Evolutionary conservation across 192 early-diverging fungal species (phyloP).

Genomic region (Podila epicladia): DNA sequence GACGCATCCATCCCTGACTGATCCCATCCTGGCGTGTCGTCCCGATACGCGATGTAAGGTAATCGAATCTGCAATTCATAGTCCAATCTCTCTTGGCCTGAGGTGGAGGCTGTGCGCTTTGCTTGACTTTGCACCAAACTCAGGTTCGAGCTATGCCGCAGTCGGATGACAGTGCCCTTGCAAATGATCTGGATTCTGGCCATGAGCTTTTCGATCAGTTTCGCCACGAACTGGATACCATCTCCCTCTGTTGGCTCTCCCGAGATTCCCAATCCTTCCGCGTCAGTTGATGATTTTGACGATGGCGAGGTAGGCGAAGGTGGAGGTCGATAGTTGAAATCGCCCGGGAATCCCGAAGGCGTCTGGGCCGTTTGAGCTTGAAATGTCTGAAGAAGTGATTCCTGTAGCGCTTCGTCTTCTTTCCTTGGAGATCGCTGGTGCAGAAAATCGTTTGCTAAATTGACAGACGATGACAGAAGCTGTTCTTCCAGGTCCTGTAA

Average conservation of each 20-base stretch:
- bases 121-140: conserved; percentile 18
- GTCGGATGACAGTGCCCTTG: conserved; percentile 58
- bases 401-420: conserved; percentile 67
- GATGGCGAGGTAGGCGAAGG: conserved; percentile 10
- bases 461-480: conserved; percentile 82
- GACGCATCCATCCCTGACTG: conserved; percentile 40
- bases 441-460: conserved; percentile 91
- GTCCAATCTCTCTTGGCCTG: conserved; percentile 26
- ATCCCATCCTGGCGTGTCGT: conserved; percentile 66
- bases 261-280: neutral
- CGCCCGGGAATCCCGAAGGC: conserved; percentile 43
- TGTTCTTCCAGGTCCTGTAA: conserved; percentile 65
- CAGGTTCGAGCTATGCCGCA: conserved; percentile 58
- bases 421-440: conserved; percentile 69
- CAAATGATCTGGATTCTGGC: conserved; percentile 81
- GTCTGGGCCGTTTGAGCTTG: conserved; percentile 37
- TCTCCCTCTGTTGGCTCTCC: conserved; percentile 43
- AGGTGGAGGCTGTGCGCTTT: neutral
- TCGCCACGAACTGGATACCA: conserved; percentile 80
- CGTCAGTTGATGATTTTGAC: conserved; percentile 1
- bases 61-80: conserved; percentile 62
- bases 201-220: conserved; percentile 86
- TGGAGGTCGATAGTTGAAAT: conserved; percentile 28
- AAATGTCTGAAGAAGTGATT: conserved; percentile 63
- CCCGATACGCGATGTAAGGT: conserved; percentile 62